Conservation (phyloP, 2,329 filamentous ascomycete genomes). For the Stagonosporopsis chrysanthemi region DNA sequence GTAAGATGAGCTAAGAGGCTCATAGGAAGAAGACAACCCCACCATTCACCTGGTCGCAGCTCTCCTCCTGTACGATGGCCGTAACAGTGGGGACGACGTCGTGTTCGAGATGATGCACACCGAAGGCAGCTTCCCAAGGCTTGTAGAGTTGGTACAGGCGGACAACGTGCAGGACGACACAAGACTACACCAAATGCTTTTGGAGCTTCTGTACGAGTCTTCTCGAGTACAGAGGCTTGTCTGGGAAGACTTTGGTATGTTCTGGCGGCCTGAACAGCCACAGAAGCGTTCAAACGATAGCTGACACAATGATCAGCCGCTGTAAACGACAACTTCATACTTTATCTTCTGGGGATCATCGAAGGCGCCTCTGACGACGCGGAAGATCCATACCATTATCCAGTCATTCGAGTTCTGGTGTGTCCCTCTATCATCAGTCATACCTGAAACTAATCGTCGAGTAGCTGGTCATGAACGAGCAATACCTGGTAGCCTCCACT, state of each 20-base stretch:
- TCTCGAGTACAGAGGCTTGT: conserved; percentile 85
- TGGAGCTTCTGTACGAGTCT: conserved; percentile 96
- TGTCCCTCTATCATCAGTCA: conserved; percentile 44
- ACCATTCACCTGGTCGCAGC: conserved; percentile 84
- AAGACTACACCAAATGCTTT: conserved; percentile 77
- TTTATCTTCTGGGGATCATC: conserved; percentile 84
- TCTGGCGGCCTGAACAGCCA: not conserved
- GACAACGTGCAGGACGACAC: conserved; percentile 69
- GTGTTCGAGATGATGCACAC: conserved; percentile 88
- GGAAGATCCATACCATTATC: conserved; percentile 94
- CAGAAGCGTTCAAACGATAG: not conserved
- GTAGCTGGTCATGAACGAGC: conserved; percentile 93
- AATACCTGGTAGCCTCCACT: conserved; percentile 84
- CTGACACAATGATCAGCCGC: conserved; percentile 52
- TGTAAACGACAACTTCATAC: conserved; percentile 79
- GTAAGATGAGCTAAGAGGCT: conserved; percentile 21
- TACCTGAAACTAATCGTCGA: conserved; percentile 3
- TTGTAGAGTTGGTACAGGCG: conserved; percentile 80
- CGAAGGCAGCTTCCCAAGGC: conserved; percentile 81
- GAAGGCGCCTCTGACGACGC: conserved; percentile 86
- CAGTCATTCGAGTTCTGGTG: conserved; percentile 90
- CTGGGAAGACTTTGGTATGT: conserved; percentile 76
- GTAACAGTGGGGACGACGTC: conserved; percentile 74
- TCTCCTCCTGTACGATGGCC: conserved; percentile 87
- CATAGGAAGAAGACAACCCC: conserved; percentile 82